Conservation (phyloP, 805 yeast species). For the Kluyveromyces lactis region DNA sequence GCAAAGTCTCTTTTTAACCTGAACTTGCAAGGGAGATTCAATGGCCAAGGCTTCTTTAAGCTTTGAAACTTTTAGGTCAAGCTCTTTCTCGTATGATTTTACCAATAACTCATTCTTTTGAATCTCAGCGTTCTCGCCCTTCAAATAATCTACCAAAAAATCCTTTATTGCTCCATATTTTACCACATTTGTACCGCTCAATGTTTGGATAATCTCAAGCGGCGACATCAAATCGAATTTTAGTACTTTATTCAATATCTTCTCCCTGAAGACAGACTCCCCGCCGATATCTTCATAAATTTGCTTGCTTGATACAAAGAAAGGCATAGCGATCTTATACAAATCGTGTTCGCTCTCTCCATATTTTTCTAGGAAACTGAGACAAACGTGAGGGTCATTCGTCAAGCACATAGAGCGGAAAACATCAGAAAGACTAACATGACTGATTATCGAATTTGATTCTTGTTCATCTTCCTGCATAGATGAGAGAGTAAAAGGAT, state of each 20-base stretch:
- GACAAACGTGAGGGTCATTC: constrained; percentile 48
- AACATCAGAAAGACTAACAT: constrained; percentile 26
- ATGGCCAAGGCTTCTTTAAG: constrained; percentile 39
- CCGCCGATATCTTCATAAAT: constrained; percentile 46
- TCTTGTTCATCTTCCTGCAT: constrained; percentile 32
- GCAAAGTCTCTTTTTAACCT: constrained; percentile 54
- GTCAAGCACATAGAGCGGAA: constrained; percentile 59
- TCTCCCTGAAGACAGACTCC: constrained; percentile 34
- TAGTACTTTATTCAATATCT: constrained; percentile 46
- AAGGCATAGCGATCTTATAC: constrained; percentile 55
- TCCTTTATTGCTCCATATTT: constrained; percentile 68
- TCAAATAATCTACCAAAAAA: constrained; percentile 53
- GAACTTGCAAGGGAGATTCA: constrained; percentile 34
- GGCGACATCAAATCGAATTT: constrained; percentile 53
- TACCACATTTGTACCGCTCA: constrained; percentile 54
- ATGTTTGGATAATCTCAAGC: constrained; percentile 63
- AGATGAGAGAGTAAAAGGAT: constrained; percentile 37
- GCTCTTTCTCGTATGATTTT: constrained; percentile 59
- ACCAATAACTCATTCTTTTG: constrained; percentile 59
- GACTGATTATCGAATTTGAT: constrained; percentile 33
- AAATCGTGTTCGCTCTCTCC: constrained; percentile 59
- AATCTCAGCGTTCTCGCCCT: constrained; percentile 54
- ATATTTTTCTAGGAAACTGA: constrained; percentile 47
- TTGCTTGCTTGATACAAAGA: constrained; percentile 47
- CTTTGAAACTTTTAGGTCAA: constrained; percentile 43